phyloP scores from a whole-genome alignment of 2,329 filamentous ascomycete species.

The Penicillium fuscoglaucum region DNA sequence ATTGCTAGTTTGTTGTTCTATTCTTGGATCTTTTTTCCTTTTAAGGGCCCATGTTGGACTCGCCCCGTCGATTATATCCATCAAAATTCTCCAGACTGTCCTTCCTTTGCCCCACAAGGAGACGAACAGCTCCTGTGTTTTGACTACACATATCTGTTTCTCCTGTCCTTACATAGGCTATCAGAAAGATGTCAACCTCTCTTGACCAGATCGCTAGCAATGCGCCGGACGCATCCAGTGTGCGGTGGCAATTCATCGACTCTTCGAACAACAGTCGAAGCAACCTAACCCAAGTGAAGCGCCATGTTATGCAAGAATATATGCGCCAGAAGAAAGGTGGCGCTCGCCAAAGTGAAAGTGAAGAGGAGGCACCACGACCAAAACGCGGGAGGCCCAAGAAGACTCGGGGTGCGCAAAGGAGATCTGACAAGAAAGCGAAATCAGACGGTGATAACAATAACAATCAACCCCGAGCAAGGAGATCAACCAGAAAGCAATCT shows the following conservation, averaged over 20 bases:
- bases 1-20: neutral
- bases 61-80: neutral
- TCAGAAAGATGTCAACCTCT: conserved; percentile 19
- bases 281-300: conserved; percentile 44
- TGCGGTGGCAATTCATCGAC: conserved; percentile 45
- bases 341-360: conserved; percentile 19
- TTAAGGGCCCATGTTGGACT: neutral
- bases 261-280: conserved; percentile 37
- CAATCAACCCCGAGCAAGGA: neutral
- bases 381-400: conserved; percentile 20
- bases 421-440: conserved; percentile 1
- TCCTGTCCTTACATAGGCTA: neutral
- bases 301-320: conserved; percentile 48
- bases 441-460: neutral
- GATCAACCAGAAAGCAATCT: neutral
- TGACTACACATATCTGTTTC: neutral
- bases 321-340: conserved; percentile 39
- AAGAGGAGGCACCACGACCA: conserved; percentile 14
- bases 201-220: conserved; percentile 3
- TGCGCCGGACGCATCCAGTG: conserved; percentile 13
- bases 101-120: neutral
- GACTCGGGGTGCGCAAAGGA: conserved; percentile 7
- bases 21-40: neutral
- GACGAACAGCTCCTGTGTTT: neutral
- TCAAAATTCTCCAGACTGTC: neutral